These are phyloP conservation scores for Ustilago nuda DNA, from an alignment of 1,284 basidiomycete genomes.

Conservation along the genomic window DNA sequence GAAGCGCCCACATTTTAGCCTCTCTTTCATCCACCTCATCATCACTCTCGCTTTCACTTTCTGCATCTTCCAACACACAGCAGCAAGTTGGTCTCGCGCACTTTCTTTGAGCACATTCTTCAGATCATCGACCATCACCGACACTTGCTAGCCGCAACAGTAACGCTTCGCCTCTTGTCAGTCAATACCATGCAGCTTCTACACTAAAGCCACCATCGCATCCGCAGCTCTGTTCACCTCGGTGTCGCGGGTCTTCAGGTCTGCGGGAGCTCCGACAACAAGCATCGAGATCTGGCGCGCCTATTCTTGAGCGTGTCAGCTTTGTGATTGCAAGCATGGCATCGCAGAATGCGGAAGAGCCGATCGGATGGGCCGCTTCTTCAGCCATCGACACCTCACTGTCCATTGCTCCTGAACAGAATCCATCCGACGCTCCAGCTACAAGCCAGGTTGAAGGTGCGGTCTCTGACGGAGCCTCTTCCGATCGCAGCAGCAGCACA, in stretches of 20 bases:
- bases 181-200: constrained; percentile 19
- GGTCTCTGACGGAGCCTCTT: not conserved
- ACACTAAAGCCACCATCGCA: constrained; percentile 3
- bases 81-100: not conserved
- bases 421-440: not conserved
- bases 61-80: not conserved
- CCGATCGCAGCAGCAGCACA: constrained; percentile 10
- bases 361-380: not conserved
- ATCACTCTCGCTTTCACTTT: not conserved
- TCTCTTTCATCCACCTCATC: not conserved
- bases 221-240: constrained; percentile 11
- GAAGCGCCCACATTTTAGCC: not conserved
- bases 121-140: not conserved
- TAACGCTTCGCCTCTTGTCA: not conserved
- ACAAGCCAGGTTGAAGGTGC: not conserved
- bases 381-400: not conserved
- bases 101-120: not conserved
- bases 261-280: not conserved
- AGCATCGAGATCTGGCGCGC: not conserved
- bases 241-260: constrained; percentile 1
- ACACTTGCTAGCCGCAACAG: not conserved
- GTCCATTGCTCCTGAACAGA: not conserved
- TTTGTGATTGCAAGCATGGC: constrained; percentile 13
- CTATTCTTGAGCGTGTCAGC: not conserved
- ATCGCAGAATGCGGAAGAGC: constrained; percentile 4